A percentile compares a stretch with the other conserved stretches of the same genome.
Conservation (phyloP, 768 basidiomycete genomes). For the Rickenella mellea region DNA sequence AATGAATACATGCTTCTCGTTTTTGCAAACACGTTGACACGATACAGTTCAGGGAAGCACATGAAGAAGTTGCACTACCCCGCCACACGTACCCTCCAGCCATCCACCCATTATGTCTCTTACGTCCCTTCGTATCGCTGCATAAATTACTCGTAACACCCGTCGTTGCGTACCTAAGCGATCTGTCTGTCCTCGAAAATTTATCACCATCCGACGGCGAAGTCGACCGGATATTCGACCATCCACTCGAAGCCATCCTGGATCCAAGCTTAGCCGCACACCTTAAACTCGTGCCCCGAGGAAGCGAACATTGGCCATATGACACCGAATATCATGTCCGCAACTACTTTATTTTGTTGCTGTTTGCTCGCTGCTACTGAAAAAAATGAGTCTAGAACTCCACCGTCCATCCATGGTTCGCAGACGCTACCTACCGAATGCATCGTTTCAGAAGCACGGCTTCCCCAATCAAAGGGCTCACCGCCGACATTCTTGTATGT, state of each 20-base stretch:
- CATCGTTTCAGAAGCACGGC: slow-evolving; percentile 74
- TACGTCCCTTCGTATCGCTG: slow-evolving; percentile 64
- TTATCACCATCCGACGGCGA: slow-evolving; percentile 55
- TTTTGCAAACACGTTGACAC: slow-evolving; percentile 2
- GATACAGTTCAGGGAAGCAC: slow-evolving; percentile 69
- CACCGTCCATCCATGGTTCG: slow-evolving; percentile 45
- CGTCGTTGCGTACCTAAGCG: slow-evolving; percentile 60
- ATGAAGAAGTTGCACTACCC: slow-evolving; percentile 76
- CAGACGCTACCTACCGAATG: slow-evolving; percentile 57
- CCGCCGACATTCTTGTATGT: slow-evolving; percentile 71
- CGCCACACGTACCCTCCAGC: slow-evolving; percentile 40
- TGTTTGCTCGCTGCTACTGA: neutral
- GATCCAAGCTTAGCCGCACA: slow-evolving; percentile 31
- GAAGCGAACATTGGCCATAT: slow-evolving; percentile 74
- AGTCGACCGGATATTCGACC: slow-evolving; percentile 72
- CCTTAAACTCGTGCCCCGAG: slow-evolving; percentile 44
- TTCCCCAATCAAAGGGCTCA: slow-evolving; percentile 79
- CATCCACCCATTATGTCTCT: slow-evolving; percentile 48
- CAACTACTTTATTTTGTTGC: slow-evolving; percentile 16
- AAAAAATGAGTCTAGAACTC: slow-evolving; percentile 34
- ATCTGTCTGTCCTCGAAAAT: slow-evolving; percentile 36
- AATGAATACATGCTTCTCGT: neutral
- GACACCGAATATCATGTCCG: slow-evolving; percentile 66
- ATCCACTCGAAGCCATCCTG: slow-evolving; percentile 66
- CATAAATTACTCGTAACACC: slow-evolving; percentile 68